Evolutionary conservation across 257 asterid genomes (phyloP), one percentile per base, ranked within the genome.

Genomic region (Nicotiana attenuata): DNA sequence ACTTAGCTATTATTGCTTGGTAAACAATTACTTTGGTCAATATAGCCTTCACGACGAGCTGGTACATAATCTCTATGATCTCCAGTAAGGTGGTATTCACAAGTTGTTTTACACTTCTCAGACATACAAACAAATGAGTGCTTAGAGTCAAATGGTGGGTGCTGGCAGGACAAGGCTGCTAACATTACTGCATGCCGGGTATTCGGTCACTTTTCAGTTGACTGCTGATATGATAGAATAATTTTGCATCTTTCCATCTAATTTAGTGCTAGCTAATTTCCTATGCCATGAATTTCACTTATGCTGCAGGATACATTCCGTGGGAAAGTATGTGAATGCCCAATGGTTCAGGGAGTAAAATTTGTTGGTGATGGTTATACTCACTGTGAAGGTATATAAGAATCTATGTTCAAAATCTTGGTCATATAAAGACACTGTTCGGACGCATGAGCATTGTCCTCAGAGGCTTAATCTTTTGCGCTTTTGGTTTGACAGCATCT

Each of bases 171-270:
- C 83, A 89, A 83, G 81, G 82, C 90, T 84, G 85, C 95, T 31
- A 96, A 96, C 68, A 81, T 94, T 38, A 93, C 97, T 76, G 99
- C 98, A 33, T 96, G 99, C 98, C 90, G 87, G 97, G 98, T 96
- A 89, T 76, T 61, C 38, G 2, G 71, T 13, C 66, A 13, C 63
- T 63, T 66, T 16, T n/a, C n/a, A 29, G 31, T 24, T 41, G 22
- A 65, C 15, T 80, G 10, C 50, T 35, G 33, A 16, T 24, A 38
- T 65, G 77, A 64, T 20, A 26, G 56, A 3, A 79, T 56, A 24
- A 19, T 81, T 7, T 16, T 65, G 45, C 33, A 65, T 13, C 35
- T 82, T 82, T 38, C 57, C 26, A 5, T 78, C 41, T 55, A 38
- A 81, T 41, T 41, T 35, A 3, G 5, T 68, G 61, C 28, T 50